These are phyloP conservation scores for Paraurostyla sp. DNA, from an alignment of 73 alveolate species.

Conservation along the genomic window DNA sequence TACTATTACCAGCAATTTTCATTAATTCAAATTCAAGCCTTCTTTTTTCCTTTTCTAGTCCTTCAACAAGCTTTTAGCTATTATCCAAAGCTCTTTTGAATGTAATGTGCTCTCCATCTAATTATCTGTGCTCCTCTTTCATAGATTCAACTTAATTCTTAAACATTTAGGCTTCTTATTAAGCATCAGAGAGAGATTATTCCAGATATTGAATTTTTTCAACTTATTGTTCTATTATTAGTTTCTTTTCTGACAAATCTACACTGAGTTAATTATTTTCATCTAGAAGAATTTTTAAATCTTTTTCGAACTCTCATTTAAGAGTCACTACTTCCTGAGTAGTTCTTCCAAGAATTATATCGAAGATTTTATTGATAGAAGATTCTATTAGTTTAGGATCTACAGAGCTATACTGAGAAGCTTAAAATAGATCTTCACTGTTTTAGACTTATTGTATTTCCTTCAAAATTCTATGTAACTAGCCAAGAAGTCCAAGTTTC, in stretches of 20 bases:
- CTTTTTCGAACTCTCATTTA: constrained; percentile 15
- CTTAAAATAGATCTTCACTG: not conserved
- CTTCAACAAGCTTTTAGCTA: constrained; percentile 10
- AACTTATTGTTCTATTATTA: not conserved
- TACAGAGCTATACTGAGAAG: not conserved
- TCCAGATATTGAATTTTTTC: constrained; percentile 41
- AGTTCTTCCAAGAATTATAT: constrained; percentile 18
- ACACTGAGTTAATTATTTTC: constrained; percentile 50
- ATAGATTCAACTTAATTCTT: constrained; percentile 37
- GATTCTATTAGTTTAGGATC: not conserved
- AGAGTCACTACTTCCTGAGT: constrained; percentile 9
- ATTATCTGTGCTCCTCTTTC: constrained; percentile 43
- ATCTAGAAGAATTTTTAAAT: constrained; percentile 6
- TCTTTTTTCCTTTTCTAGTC: constrained; percentile 46
- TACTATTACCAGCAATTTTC: not conserved
- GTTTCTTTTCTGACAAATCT: constrained; percentile 38
- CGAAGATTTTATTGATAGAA: not conserved
- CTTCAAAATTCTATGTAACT: not conserved
- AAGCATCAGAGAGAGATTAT: not conserved
- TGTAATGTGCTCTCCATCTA: constrained; percentile 46
- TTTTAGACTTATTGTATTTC: not conserved
- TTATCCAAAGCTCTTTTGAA: constrained; percentile 51
- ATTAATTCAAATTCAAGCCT: constrained; percentile 30
- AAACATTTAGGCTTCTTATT: constrained; percentile 16
- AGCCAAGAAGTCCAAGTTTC: constrained; percentile 8